Percentiles rank a stretch among this genome's conserved stretches.
Conservation (phyloP, 164 flowering plant genomes). For the Nymphaea thermarum region DNA sequence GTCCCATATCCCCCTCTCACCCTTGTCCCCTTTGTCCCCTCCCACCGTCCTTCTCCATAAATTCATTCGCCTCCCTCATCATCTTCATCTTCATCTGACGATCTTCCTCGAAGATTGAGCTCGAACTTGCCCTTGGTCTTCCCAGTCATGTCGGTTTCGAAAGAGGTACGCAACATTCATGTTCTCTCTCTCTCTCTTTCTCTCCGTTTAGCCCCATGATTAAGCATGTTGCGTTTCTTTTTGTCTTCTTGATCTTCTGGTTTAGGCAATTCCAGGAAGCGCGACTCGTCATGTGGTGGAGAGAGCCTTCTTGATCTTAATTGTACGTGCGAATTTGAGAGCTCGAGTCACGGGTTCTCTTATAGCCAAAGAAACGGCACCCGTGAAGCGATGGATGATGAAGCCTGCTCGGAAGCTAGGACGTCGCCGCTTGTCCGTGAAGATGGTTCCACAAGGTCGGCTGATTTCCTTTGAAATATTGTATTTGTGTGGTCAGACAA, state of each 20-base stretch:
- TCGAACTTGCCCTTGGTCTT: slow-evolving; percentile 1
- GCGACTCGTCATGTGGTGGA: neutral
- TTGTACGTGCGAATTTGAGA: neutral
- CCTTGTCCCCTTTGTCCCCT: neutral
- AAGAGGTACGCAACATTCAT: neutral
- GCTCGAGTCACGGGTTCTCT: neutral
- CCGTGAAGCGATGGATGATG: neutral
- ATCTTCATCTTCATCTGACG: neutral
- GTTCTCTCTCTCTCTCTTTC: neutral
- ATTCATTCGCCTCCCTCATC: neutral
- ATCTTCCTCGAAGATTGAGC: neutral
- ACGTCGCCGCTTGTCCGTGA: neutral
- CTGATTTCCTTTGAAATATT: neutral
- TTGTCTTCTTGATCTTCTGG: neutral
- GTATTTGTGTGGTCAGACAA: no score
- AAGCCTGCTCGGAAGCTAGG: neutral
- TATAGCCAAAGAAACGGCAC: neutral
- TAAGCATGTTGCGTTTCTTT: neutral
- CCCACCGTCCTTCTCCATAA: neutral
- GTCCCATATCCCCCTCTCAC: slow-evolving; percentile 1
- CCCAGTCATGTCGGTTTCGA: neutral
- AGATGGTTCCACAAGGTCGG: neutral
- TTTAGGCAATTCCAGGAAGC: neutral
- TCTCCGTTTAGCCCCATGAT: neutral
- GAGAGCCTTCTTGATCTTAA: neutral